These are phyloP conservation scores for Arabidopsis hybrid DNA, from an alignment of 441 rosid species.

Conservation along the genomic window DNA sequence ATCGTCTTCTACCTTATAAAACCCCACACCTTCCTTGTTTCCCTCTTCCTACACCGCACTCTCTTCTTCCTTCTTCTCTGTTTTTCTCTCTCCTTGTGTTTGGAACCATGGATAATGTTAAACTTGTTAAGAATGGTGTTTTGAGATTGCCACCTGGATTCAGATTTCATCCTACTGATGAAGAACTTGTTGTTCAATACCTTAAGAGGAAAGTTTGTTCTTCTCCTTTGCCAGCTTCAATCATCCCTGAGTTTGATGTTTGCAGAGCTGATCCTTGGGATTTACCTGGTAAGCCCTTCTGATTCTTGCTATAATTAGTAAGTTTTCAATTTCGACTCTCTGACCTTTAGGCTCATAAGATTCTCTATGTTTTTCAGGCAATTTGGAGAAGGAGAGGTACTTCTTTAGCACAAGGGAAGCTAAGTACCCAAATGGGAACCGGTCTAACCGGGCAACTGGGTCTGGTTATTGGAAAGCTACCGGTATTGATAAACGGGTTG, in stretches of 20 bases:
- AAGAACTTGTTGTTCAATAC: slow-evolving; percentile 92
- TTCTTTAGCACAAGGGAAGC: slow-evolving; percentile 94
- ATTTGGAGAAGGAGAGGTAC: slow-evolving; percentile 73
- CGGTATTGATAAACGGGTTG: slow-evolving; percentile 83
- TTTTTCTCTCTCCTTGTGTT: not conserved
- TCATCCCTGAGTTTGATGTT: slow-evolving; percentile 92
- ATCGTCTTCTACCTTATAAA: slow-evolving; percentile 40
- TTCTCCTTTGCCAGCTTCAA: slow-evolving; percentile 91
- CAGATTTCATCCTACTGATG: slow-evolving; percentile 95
- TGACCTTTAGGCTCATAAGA: slow-evolving; percentile 13
- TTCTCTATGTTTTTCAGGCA: slow-evolving; percentile 29
- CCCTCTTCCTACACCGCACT: slow-evolving; percentile 40
- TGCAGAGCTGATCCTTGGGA: slow-evolving; percentile 99
- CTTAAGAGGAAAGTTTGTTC: slow-evolving; percentile 70
- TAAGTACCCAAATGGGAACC: slow-evolving; percentile 92
- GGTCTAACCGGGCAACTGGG: slow-evolving; percentile 89
- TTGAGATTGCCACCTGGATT: slow-evolving; percentile 94
- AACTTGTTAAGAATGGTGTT: slow-evolving; percentile 79
- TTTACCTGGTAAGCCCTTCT: slow-evolving; percentile 77
- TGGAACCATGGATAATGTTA: slow-evolving; percentile 74
- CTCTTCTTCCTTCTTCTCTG: not conserved
- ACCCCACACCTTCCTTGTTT: slow-evolving; percentile 36
- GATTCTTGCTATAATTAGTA: too few relatives aligned
- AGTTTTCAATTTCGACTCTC: too few relatives aligned
- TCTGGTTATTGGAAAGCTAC: slow-evolving; percentile 99